Percentiles rank a stretch among this genome's conserved stretches.
Conservation (phyloP, 73 alveolate genomes). For the Breviolum minutum region DNA sequence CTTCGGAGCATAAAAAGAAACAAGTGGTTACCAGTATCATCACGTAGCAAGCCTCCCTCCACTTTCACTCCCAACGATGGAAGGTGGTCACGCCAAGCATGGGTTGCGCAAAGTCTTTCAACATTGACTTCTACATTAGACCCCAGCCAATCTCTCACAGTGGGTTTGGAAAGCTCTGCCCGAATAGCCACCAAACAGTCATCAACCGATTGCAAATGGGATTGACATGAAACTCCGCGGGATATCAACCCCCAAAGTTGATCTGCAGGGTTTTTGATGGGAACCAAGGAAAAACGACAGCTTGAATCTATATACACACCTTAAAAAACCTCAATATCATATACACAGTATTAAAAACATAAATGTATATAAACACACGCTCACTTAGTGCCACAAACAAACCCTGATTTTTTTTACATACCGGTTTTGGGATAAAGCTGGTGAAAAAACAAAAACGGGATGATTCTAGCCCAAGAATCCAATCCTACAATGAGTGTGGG, state of each 20-base stretch:
- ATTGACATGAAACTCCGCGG: background rate
- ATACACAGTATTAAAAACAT: no score
- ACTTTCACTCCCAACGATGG: background rate
- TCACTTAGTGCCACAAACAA: no score
- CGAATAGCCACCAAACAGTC: slow-evolving; percentile 17
- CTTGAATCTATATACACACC: background rate
- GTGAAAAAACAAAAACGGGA: background rate
- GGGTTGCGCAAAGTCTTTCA: background rate
- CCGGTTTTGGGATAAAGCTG: background rate
- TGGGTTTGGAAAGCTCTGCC: background rate
- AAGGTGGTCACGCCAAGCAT: background rate
- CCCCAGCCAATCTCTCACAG: background rate
- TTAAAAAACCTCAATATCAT: no score
- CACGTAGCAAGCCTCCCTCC: background rate
- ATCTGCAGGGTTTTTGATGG: slow-evolving; percentile 6
- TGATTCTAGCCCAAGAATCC: background rate
- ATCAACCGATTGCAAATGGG: background rate
- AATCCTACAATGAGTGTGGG: background rate
- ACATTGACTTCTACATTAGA: background rate
- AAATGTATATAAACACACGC: no score
- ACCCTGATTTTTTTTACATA: no score
- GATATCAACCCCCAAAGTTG: background rate
- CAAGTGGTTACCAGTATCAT: background rate
- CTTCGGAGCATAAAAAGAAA: background rate
- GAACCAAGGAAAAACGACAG: background rate